Evolutionary conservation across 1,284 basidiomycete genomes (phyloP), one percentile per base, ranked within the genome.

Genomic region (Puccinia coronata): DNA sequence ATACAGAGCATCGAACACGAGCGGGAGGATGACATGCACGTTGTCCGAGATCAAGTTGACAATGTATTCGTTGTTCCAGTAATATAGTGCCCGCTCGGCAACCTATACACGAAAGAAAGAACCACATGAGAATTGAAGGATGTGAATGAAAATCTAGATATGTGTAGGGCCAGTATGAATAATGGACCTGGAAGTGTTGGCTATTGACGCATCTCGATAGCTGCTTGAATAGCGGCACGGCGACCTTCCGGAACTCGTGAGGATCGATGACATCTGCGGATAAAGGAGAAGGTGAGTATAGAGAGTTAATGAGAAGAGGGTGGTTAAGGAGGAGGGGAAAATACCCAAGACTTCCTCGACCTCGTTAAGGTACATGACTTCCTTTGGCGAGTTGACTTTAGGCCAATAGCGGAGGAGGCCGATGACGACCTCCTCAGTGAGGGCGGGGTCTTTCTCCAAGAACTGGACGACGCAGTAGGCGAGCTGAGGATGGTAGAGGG

Each of bases 11-110:
- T 96, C 94, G 88, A 99, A 99, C 69, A 99, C 96, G 84, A 99
- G 94, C 1, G 97, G 97, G 63, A 99, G 89, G 83, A 99, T 91
- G 82, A 92, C 88, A 25, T 91, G 88, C 83, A 99, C 90, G 86
- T 99, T 98, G 86, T 98, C 95, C 86, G 95, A 95, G 92, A 99
- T 99, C 75, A 99, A 90, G 87, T 98, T 99, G 85, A 99, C 94
- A 84, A 99, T 96, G 87, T 99, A 99, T 88, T 99, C 97, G 88
- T 99, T 99, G 88, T 99, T 97, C 95, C 95, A 98, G 87, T 96
- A 97, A 84, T 96, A 90, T 82, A 97, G 87, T 5, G 95, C 95
- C 53, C 95, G 90, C 87, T 98, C 95, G 20, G 95, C 95, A 31
- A 98, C 95, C 87, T 88, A 84, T 53, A 55, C 79, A 49, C 78